Evolutionary conservation across 768 basidiomycete genomes (phyloP).

Genomic region (Tricholoma hemisulphureum): DNA sequence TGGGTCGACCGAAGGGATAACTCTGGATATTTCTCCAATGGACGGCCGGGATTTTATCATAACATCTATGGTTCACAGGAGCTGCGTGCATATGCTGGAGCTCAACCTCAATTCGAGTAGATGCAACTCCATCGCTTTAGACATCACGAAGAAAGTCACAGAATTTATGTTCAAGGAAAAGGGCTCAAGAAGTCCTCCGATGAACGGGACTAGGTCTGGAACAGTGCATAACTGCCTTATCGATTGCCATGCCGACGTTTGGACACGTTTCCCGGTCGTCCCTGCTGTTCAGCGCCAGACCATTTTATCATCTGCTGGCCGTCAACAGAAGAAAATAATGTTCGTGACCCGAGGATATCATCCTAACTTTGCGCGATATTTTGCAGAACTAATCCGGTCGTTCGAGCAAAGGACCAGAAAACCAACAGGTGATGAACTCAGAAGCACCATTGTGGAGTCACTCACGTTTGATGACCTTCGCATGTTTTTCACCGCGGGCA

Average conservation of each 20-base stretch:
- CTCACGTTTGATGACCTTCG: slow-evolving; percentile 28
- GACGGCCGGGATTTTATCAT: slow-evolving; percentile 24
- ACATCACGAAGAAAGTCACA: slow-evolving; percentile 54
- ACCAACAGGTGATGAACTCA: slow-evolving; percentile 47
- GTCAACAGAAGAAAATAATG: slow-evolving; percentile 34
- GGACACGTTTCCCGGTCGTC: slow-evolving; percentile 60
- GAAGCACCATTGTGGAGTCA: slow-evolving; percentile 34
- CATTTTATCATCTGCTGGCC: slow-evolving; percentile 32
- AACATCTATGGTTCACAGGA: slow-evolving; percentile 46
- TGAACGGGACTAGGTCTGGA: slow-evolving; percentile 5
- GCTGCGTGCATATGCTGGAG: slow-evolving; percentile 41
- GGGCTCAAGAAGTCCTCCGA: slow-evolving; percentile 21
- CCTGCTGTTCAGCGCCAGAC: slow-evolving; percentile 50
- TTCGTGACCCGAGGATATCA: slow-evolving; percentile 44
- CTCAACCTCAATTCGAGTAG: slow-evolving; percentile 32
- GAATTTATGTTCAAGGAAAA: slow-evolving; percentile 56
- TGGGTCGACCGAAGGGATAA: slow-evolving; percentile 48
- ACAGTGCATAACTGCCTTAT: slow-evolving; percentile 50
- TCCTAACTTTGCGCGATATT: slow-evolving; percentile 40
- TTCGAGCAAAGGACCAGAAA: slow-evolving; percentile 55
- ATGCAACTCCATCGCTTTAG: slow-evolving; percentile 44
- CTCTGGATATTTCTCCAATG: slow-evolving; percentile 31
- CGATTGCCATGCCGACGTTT: slow-evolving; percentile 55
- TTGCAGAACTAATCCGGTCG: slow-evolving; percentile 38
- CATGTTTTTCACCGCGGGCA: slow-evolving; percentile 9